Evolutionary conservation across 495 filamentous ascomycete species (phyloP).

Genomic region (Aspergillus asperescens): DNA sequence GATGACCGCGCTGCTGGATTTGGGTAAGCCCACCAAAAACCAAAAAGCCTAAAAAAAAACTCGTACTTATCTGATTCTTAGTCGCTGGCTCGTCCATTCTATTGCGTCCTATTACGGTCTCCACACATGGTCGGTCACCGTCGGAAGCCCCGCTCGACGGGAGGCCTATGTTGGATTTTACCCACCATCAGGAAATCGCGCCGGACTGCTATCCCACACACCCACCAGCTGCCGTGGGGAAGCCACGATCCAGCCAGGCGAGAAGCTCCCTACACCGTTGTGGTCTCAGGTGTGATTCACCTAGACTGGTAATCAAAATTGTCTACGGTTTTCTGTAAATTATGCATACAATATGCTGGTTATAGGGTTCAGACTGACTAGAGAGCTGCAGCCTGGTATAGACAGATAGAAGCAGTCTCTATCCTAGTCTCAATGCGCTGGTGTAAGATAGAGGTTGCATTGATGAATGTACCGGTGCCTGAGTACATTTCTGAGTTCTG

Average conservation of each 20-base stretch:
- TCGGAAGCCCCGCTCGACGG: slow-evolving; percentile 67
- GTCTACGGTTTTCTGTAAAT: too few relatives aligned
- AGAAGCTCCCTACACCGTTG: slow-evolving; percentile 54
- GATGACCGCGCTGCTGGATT: slow-evolving; percentile 74
- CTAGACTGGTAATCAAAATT: neutral
- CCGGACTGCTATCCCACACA: slow-evolving; percentile 26
- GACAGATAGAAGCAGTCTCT: too few relatives aligned
- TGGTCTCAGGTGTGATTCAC: slow-evolving; percentile 52
- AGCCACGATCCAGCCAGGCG: slow-evolving; percentile 33
- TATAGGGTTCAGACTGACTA: neutral
- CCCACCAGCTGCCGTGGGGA: slow-evolving; percentile 21
- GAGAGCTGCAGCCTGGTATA: too few relatives aligned
- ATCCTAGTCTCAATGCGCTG: too few relatives aligned
- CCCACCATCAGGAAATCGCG: slow-evolving; percentile 28
- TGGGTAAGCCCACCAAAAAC: slow-evolving; percentile 52
- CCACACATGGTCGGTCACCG: slow-evolving; percentile 73
- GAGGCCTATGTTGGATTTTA: slow-evolving; percentile 87
- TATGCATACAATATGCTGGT: neutral
- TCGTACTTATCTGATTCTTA: slow-evolving; percentile 31
- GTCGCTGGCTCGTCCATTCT: slow-evolving; percentile 89
- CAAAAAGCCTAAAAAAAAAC: neutral
- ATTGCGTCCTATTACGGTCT: slow-evolving; percentile 92
- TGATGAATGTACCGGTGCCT: neutral
- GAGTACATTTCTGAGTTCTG: neutral
- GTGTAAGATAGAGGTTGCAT: too few relatives aligned